These are phyloP conservation scores for Suillus lakei DNA, from an alignment of 768 basidiomycete species.

Conservation along the genomic window DNA sequence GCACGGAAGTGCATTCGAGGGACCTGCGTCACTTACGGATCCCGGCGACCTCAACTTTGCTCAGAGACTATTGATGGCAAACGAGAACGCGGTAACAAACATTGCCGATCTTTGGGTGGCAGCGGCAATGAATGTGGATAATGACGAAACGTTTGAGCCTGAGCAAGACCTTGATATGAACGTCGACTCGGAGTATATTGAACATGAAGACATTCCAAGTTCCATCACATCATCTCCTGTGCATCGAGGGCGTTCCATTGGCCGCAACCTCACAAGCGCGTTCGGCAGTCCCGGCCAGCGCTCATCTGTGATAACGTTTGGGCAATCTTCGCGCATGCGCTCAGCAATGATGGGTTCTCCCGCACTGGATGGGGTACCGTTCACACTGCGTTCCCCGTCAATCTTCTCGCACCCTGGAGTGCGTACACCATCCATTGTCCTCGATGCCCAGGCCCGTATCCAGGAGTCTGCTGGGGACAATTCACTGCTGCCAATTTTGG, in stretches of 20 bases:
- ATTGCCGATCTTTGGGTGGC: slow-evolving; percentile 98
- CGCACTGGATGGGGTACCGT: slow-evolving; percentile 38
- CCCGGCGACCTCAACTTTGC: slow-evolving; percentile 80
- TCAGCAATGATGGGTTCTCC: slow-evolving; percentile 38
- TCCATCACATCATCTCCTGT: slow-evolving; percentile 13
- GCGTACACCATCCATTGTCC: slow-evolving; percentile 73
- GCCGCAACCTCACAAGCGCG: slow-evolving; percentile 14
- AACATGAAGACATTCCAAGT: slow-evolving; percentile 35
- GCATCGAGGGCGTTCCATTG: slow-evolving; percentile 22
- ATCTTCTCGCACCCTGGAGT: slow-evolving; percentile 89
- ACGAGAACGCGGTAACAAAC: slow-evolving; percentile 92
- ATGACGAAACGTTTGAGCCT: slow-evolving; percentile 57
- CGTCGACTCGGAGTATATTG: slow-evolving; percentile 49
- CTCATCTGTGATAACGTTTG: slow-evolving; percentile 29
- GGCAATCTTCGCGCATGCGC: slow-evolving; percentile 29
- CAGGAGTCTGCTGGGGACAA: slow-evolving; percentile 45
- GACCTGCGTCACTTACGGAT: slow-evolving; percentile 43
- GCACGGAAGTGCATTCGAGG: slow-evolving; percentile 52
- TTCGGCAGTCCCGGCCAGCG: slow-evolving; percentile 21
- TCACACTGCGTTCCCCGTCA: slow-evolving; percentile 61
- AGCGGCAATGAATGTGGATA: slow-evolving; percentile 93
- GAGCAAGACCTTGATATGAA: slow-evolving; percentile 41
- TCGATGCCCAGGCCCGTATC: slow-evolving; percentile 68
- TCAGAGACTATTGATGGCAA: slow-evolving; percentile 87
- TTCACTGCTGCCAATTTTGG: slow-evolving; percentile 49